phyloP scores from a whole-genome alignment of 2,329 filamentous ascomycete genomes.

The Sporothrix dimorphospora region DNA sequence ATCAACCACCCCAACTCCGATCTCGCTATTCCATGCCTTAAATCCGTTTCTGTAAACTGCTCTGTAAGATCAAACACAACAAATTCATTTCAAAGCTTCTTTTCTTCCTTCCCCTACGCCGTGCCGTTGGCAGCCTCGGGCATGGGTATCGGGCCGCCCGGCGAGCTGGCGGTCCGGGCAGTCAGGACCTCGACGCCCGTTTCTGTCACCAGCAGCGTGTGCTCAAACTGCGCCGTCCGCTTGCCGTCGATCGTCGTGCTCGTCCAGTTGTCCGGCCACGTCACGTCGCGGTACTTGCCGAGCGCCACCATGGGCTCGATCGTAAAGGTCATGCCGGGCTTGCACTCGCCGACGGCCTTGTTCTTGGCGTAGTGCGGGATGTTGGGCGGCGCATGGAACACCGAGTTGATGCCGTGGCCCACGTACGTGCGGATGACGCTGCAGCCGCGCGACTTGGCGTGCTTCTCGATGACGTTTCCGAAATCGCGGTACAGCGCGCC shows the following conservation, averaged over 20 bases:
- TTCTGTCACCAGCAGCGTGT: slow-evolving; percentile 82
- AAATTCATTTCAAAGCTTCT: neutral
- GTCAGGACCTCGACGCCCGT: slow-evolving; percentile 83
- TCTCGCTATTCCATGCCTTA: slow-evolving; percentile 4
- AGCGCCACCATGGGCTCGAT: slow-evolving; percentile 98
- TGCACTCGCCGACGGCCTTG: slow-evolving; percentile 92
- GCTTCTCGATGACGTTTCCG: slow-evolving; percentile 93
- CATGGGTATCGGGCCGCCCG: slow-evolving; percentile 72
- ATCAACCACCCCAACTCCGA: neutral
- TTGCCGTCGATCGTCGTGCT: slow-evolving; percentile 90
- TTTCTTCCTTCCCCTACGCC: too few relatives aligned
- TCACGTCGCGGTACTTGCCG: slow-evolving; percentile 88
- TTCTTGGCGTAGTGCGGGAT: slow-evolving; percentile 98
- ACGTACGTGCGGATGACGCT: slow-evolving; percentile 95
- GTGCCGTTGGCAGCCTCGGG: slow-evolving; percentile 38
- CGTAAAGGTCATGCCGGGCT: slow-evolving; percentile 97
- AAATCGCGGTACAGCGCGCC: slow-evolving; percentile 91
- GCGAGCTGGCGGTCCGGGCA: slow-evolving; percentile 70
- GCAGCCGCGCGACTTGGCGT: slow-evolving; percentile 82
- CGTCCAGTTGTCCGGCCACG: slow-evolving; percentile 99
- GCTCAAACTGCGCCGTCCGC: slow-evolving; percentile 90
- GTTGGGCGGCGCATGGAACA: slow-evolving; percentile 93
- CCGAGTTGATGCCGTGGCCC: slow-evolving; percentile 89
- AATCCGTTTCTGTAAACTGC: neutral
- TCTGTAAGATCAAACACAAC: neutral